phyloP scores from a whole-genome alignment of 345 rosid genomes.

The Citrus sinensis region DVS_A1.0 CM039164.1:23136001-23136500 shows the following conservation, averaged over 20 bases:
- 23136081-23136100: slow-evolving; percentile 14
- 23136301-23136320: background rate
- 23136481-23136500: background rate
- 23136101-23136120: background rate
- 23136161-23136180: no score
- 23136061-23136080: slow-evolving; percentile 41
- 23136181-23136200: slow-evolving; percentile 19
- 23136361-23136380: background rate
- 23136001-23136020: slow-evolving; percentile 42
- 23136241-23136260: background rate
- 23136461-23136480: background rate
- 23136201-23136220: slow-evolving; percentile 19
- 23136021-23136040: slow-evolving; percentile 20
- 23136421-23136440: background rate
- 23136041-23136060: slow-evolving; percentile 36
- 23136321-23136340: background rate
- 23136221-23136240: background rate
- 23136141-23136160: background rate
- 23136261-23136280: background rate
- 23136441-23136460: background rate
- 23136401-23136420: background rate
- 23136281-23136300: background rate
- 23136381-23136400: background rate
- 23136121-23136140: background rate
- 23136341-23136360: background rate